Conservation (phyloP, 495 filamentous ascomycete genomes). For the Penicillium fimorum region DNA sequence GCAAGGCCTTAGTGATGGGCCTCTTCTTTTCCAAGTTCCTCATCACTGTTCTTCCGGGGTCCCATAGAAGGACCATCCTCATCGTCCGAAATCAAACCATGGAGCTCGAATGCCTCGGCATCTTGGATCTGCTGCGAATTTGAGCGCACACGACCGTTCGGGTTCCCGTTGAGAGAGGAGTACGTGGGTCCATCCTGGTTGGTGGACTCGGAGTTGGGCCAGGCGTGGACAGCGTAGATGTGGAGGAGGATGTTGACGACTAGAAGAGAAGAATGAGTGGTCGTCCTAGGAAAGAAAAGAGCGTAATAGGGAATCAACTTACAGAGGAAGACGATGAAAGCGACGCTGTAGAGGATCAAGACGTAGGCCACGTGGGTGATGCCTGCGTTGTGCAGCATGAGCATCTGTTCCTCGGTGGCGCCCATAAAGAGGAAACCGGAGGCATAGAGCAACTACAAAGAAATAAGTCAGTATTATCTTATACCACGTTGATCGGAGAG, state of each 20-base stretch:
- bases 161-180: conserved; percentile 22
- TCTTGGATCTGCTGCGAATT: conserved; percentile 58
- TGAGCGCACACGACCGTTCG: conserved; percentile 58
- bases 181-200: conserved; percentile 20
- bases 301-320: conserved; percentile 28
- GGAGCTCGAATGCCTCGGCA: conserved; percentile 87
- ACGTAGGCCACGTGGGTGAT: conserved; percentile 90
- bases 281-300: conserved; percentile 1
- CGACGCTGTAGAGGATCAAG: conserved; percentile 83
- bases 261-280: conserved; percentile 13
- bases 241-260: conserved; percentile 80
- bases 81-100: conserved; percentile 85
- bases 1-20: conserved; percentile 2
- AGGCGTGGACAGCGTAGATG: conserved; percentile 68
- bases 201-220: conserved; percentile 44
- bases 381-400: conserved; percentile 63
- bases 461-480: conserved; percentile 18
- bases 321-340: conserved; percentile 88
- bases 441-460: conserved; percentile 76
- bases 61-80: conserved; percentile 36
- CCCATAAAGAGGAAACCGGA: conserved; percentile 97
- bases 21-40: conserved; percentile 38
- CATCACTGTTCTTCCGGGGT: conserved; percentile 35
- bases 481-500: neutral
- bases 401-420: conserved; percentile 94